A percentile compares a stretch with the other conserved stretches of the same genome.
These are phyloP conservation scores for Ophiobolus disseminans DNA, from an alignment of 2,329 filamentous ascomycete genomes.

Conservation along the genomic window DNA sequence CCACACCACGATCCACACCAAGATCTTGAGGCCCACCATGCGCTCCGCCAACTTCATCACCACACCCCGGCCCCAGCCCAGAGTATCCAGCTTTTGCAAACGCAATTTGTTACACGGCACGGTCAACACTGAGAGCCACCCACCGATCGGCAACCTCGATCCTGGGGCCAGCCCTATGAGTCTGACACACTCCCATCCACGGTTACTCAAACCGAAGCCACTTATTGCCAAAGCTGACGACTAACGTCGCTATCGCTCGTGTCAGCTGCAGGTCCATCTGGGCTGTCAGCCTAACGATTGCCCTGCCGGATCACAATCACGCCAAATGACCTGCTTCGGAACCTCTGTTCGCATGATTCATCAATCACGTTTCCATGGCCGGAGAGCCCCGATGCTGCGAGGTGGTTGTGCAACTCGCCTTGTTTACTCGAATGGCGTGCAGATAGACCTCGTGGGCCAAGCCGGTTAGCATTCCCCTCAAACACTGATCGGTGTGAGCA, in stretches of 20 bases:
- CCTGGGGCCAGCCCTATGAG: conserved; percentile 1
- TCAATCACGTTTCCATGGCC: conserved; percentile 25
- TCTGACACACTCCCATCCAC: background rate
- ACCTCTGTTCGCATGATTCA: conserved; percentile 24
- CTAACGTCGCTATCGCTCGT: conserved; percentile 15
- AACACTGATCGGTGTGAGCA: conserved; percentile 12
- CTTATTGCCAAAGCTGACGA: conserved; percentile 16
- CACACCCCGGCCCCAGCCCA: background rate
- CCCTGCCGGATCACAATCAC: conserved; percentile 8
- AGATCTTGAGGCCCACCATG: background rate
- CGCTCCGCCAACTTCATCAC: background rate
- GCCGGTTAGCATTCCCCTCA: background rate
- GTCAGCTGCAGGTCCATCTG: conserved; percentile 37
- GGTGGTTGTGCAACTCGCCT: background rate
- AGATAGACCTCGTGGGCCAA: conserved; percentile 7
- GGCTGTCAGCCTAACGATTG: conserved; percentile 17
- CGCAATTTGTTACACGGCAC: conserved; percentile 1
- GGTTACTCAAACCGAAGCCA: conserved; percentile 15
- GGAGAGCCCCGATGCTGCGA: conserved; percentile 5
- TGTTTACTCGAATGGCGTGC: conserved; percentile 7
- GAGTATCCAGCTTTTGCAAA: conserved; percentile 6
- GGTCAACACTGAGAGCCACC: no score
- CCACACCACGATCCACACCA: background rate
- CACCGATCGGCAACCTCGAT: conserved; percentile 1
- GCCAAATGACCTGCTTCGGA: conserved; percentile 1